These are phyloP conservation scores for Neoboletus magnificus DNA, from an alignment of 768 basidiomycete species.

Conservation along the genomic window DNA sequence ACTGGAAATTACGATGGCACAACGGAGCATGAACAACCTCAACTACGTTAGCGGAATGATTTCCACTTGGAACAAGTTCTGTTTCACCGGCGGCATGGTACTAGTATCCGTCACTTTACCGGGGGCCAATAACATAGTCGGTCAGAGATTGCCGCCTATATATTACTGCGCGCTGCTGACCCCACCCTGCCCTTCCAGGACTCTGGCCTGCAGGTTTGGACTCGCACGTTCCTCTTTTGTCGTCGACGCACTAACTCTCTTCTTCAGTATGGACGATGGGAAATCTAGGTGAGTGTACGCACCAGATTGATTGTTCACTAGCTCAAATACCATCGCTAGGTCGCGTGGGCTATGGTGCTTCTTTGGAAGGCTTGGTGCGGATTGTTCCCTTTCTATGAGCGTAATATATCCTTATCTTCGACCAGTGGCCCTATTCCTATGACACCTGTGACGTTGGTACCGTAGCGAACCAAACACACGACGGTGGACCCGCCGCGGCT, in stretches of 20 bases:
- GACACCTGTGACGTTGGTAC: constrained; percentile 95
- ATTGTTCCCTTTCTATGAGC: background rate
- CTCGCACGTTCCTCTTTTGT: background rate
- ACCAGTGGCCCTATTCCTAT: constrained; percentile 79
- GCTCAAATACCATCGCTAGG: constrained; percentile 36
- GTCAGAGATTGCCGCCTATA: constrained; percentile 11
- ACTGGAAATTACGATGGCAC: constrained; percentile 69
- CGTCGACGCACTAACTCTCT: constrained; percentile 11
- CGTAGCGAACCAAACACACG: constrained; percentile 73
- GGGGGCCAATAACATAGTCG: constrained; percentile 55
- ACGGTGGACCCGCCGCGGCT: constrained; percentile 61
- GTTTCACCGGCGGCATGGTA: constrained; percentile 86
- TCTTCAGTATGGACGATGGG: constrained; percentile 66
- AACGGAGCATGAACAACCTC: constrained; percentile 65
- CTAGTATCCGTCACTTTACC: constrained; percentile 68
- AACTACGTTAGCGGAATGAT: constrained; percentile 72
- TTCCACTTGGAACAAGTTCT: constrained; percentile 85
- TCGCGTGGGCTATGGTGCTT: constrained; percentile 84
- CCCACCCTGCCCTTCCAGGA: constrained; percentile 32
- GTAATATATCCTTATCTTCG: background rate
- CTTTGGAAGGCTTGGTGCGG: constrained; percentile 75
- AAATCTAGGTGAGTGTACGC: constrained; percentile 54
- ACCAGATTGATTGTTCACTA: background rate
- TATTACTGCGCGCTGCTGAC: background rate
- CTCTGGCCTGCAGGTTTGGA: constrained; percentile 65